Evolutionary conservation across 1,139 yeast genomes (phyloP).

Genomic region (Yamadazyma taylorii): DNA sequence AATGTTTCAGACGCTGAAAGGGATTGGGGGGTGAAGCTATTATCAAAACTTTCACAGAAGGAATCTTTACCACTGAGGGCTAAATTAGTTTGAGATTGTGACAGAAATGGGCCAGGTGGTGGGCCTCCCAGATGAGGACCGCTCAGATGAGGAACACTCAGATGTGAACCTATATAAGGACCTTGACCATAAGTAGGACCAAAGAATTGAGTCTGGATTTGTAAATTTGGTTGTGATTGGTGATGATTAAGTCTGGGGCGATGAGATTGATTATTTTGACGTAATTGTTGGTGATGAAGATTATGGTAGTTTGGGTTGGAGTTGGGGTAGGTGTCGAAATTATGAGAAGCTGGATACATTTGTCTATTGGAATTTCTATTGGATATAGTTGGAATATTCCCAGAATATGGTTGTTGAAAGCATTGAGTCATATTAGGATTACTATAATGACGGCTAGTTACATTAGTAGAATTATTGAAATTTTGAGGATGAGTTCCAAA

Average conservation of each 20-base stretch:
- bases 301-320: constrained; percentile 1
- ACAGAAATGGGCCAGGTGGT: constrained; percentile 1
- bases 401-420: constrained; percentile 1
- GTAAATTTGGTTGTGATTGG: constrained; percentile 3
- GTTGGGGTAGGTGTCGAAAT: constrained; percentile 8
- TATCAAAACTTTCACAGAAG: constrained; percentile 6
- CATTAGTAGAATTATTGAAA: background rate
- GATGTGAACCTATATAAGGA: too few species aligned
- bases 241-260: constrained; percentile 7
- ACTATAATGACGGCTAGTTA: constrained; percentile 7
- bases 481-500: background rate
- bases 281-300: too few species aligned
- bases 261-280: background rate
- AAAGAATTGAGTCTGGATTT: constrained; percentile 1
- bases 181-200: constrained; percentile 3
- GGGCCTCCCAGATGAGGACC: too few species aligned
- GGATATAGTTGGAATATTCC: constrained; percentile 6
- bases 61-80: constrained; percentile 10
- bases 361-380: background rate
- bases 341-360: constrained; percentile 7
- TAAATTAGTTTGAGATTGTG: constrained; percentile 16
- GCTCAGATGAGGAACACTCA: too few species aligned
- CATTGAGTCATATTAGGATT: constrained; percentile 1
- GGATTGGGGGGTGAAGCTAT: constrained; percentile 5
- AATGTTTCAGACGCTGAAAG: background rate